Evolutionary conservation across 2,329 filamentous ascomycete species (phyloP), one percentile per base, ranked within the genome.

Genomic region (Biscogniauxia marginata): DNA sequence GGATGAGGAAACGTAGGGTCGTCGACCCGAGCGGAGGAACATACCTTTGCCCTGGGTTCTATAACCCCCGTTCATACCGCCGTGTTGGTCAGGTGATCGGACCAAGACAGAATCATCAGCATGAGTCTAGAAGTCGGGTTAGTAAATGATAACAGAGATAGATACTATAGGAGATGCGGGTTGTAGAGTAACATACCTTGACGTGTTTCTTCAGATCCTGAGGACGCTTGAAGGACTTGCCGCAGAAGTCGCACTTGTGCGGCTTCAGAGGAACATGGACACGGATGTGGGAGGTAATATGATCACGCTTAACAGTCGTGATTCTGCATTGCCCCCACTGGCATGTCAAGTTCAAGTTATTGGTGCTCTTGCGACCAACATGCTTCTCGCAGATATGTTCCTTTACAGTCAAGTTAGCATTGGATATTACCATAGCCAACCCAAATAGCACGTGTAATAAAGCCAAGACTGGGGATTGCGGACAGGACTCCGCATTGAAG

Each of bases 141-240:
- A 52, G 46, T 20, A 46, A 19, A 20, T 49, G 43, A 30, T 21
- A 16, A 16, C 30, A 39, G 30, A 18, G 13, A 49, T 7, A 23
- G 21, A 22, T 8, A 51, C 9, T 46, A 47, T 24, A 8, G 4
- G 20, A 18, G 3, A 6, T 8, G 23, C 23, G 30, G 18, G 16
- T 16, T 11, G 21, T 13, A 13, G 23, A 50, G 58, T 46, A 54
- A 53, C 73, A 61, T 73, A 84, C 81, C 79, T 98, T 99, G 75
- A 98, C 92, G 74, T 99, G 95, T 81, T 99, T 99, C 86, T 99
- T 98, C 68, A 99, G 75, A 79, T 99, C 95, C 78, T 99, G 95
- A 2, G 95, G 95, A 30, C 95, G 90, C 85, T 99, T 99, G 84
- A 99, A 99, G 1, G 93, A 93, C 81, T 99, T 99, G 72, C 91